These are phyloP conservation scores for Zasmidium citrigriseum DNA, from an alignment of 2,329 filamentous ascomycete species.

Conservation along the genomic window DNA sequence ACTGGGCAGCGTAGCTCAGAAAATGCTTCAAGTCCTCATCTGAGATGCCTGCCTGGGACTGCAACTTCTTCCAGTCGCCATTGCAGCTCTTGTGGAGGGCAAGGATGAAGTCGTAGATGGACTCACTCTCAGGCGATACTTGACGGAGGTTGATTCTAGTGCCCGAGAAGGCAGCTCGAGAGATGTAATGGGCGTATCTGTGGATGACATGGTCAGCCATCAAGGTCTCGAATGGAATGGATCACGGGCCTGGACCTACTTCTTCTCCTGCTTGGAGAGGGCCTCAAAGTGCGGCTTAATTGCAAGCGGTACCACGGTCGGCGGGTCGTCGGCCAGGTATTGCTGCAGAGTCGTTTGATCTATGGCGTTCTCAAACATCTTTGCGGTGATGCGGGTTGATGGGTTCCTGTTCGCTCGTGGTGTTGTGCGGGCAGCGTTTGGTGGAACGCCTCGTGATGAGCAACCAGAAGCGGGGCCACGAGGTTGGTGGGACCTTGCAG, in stretches of 20 bases:
- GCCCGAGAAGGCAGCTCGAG: slow-evolving; percentile 56
- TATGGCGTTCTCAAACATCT: slow-evolving; percentile 34
- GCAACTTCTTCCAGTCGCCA: slow-evolving; percentile 48
- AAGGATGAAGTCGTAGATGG: slow-evolving; percentile 58
- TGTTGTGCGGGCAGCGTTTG: neutral
- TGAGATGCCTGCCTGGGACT: slow-evolving; percentile 44
- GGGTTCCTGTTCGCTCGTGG: neutral
- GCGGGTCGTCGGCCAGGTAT: slow-evolving; percentile 89
- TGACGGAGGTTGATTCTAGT: slow-evolving; percentile 56
- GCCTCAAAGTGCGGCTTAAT: slow-evolving; percentile 92
- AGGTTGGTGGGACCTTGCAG: neutral
- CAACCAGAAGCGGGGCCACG: neutral
- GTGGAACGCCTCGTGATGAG: neutral
- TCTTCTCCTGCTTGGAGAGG: slow-evolving; percentile 64
- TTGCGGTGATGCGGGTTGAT: neutral
- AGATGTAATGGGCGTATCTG: slow-evolving; percentile 57
- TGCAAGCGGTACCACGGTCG: slow-evolving; percentile 80
- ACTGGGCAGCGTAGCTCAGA: slow-evolving; percentile 47
- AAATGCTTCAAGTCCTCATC: slow-evolving; percentile 43
- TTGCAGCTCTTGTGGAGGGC: slow-evolving; percentile 49
- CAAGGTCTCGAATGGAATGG: slow-evolving; percentile 59
- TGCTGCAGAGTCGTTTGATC: slow-evolving; percentile 56
- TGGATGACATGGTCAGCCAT: neutral
- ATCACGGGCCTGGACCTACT: slow-evolving; percentile 71
- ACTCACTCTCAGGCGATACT: slow-evolving; percentile 53